Conservation (phyloP, 805 yeast species). For the Lachancea thermotolerans region DNA sequence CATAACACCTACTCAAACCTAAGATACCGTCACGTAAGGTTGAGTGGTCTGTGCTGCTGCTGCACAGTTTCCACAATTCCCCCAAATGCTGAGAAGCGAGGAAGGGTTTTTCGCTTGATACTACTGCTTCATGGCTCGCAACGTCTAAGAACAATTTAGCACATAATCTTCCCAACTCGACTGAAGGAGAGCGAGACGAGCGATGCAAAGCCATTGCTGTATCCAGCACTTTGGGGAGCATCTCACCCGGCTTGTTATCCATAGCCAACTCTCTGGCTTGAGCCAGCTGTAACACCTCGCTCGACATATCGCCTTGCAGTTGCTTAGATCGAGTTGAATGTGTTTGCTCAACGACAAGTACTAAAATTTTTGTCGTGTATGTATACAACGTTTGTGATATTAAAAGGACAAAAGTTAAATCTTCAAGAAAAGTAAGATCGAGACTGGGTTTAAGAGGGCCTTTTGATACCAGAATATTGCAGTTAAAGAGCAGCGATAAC, state of each 20-base stretch:
- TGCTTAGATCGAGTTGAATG: not conserved
- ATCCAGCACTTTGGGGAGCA: constrained; percentile 30
- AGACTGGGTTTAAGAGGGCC: not conserved
- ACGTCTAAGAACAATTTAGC: constrained; percentile 22
- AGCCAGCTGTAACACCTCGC: constrained; percentile 19
- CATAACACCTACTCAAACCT: constrained; percentile 39
- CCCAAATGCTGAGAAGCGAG: constrained; percentile 25
- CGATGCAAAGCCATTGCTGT: constrained; percentile 23
- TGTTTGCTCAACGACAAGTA: not conserved
- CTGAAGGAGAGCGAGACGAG: constrained; percentile 13
- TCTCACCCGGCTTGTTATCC: constrained; percentile 24
- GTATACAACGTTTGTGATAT: not conserved
- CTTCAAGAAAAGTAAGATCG: not conserved
- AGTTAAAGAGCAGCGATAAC: no score
- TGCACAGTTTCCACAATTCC: constrained; percentile 23
- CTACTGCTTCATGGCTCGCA: constrained; percentile 17
- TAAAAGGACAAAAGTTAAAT: not conserved
- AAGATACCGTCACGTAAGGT: constrained; percentile 36
- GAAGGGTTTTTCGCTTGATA: constrained; percentile 26
- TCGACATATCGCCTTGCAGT: not conserved
- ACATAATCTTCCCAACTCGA: constrained; percentile 6
- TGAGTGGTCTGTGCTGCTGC: constrained; percentile 22
- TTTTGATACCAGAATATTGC: no score
- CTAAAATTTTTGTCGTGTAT: not conserved
- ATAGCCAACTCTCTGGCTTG: constrained; percentile 29